Base-by-base conservation (phyloP, 2,329 filamentous ascomycete genomes). In the Epichloe gansuensis region DNA sequence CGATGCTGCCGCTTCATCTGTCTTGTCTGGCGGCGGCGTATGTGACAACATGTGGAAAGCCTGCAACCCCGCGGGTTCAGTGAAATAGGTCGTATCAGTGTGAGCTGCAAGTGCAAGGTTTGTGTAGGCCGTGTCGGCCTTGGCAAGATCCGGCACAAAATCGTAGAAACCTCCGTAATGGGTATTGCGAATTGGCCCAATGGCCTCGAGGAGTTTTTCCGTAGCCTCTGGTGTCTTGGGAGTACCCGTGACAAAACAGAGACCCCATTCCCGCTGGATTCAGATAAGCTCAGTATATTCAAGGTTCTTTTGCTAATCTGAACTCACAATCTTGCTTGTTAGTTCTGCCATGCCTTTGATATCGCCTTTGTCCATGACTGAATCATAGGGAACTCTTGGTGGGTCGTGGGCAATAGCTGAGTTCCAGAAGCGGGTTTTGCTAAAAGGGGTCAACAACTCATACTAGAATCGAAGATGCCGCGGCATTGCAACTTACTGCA, bases 71-170 rank as follows among this genome's bases (percentile, higher is more conserved):
- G 88, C 84, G 0, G 93, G 91, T 57, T 97, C 91, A 23, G 82
- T 90, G 70, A 97, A 97, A 69, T 98, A 97, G 1, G 91, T 95
- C 6, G 82, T 97, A 69, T 98, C 93, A 1, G 91, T 97, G 68
- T 98, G 93, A 1, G 87, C 85, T 21, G 82, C 81, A 3, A 98
- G 78, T 1, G 83, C 83, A 49, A 93, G 76, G 61, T 86, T 89
- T 2, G 91, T 96, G 71, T 97, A 98, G 3, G 90, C 90, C 2
- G 88, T 94, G 63, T 95, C 90, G 58, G 91, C 91, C 63, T 85
- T 85, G 31, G 88, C 85, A 25, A 96, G 78, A 67, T 96, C 87
- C 5, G 91, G 86, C 1, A 88, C 87, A 67, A 97, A 97, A 68
- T 96, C 91, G 61, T 79, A 80, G 63, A 78, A 77, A 54, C 70